phyloP scores from a whole-genome alignment of 2,329 filamentous ascomycete genomes.

The Aspergillus glaucus region DNA sequence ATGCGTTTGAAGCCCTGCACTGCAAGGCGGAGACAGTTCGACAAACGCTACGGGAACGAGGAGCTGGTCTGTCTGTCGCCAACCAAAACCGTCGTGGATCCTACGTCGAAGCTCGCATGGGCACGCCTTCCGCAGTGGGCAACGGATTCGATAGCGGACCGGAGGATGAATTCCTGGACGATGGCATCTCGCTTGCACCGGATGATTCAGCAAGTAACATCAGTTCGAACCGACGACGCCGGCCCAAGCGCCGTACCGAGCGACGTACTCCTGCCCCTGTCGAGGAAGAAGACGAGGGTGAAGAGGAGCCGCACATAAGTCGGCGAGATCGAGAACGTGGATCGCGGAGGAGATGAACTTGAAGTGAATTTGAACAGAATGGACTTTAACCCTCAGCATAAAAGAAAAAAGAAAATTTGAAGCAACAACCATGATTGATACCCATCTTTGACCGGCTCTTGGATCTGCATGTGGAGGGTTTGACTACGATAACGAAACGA shows the following conservation, averaged over 20 bases:
- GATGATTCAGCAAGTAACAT: constrained; percentile 48
- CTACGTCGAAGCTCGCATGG: constrained; percentile 36
- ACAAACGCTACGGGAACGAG: constrained; percentile 70
- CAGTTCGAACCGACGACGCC: constrained; percentile 38
- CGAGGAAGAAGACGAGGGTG: constrained; percentile 43
- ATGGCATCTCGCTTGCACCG: constrained; percentile 39
- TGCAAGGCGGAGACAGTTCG: constrained; percentile 75
- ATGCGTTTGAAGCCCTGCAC: constrained; percentile 90
- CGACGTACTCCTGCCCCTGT: constrained; percentile 44
- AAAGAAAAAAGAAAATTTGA: not conserved
- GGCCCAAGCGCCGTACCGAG: constrained; percentile 43
- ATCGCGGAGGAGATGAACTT: constrained; percentile 18
- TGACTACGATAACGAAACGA: no score
- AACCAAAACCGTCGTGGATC: constrained; percentile 40
- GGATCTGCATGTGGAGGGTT: not conserved
- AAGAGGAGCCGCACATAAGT: constrained; percentile 16
- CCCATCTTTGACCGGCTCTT: not conserved
- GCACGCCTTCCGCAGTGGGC: constrained; percentile 32
- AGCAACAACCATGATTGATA: not conserved
- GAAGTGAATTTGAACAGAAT: not conserved
- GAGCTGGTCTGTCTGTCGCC: constrained; percentile 61
- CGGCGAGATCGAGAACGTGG: constrained; percentile 21
- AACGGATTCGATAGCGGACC: constrained; percentile 34
- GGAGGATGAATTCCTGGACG: constrained; percentile 42
- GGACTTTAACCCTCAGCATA: not conserved